Base-by-base conservation (phyloP, 176 grass and related monocot genomes). In the Juncus inflexus region DNA sequence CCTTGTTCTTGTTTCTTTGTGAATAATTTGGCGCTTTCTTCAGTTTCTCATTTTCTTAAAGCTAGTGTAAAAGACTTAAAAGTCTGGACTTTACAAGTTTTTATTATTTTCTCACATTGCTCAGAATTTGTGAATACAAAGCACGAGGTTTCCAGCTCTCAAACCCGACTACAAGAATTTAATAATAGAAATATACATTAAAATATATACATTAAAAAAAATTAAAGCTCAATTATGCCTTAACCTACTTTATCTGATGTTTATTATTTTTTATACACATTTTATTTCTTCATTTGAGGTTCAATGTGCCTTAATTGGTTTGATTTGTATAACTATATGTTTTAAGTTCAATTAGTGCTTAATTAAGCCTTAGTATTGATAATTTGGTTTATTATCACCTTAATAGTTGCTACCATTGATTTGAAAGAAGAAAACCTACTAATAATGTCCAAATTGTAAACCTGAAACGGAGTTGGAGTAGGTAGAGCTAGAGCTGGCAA, bases 1-100 rank as follows among this genome's bases (percentile, higher is more conserved):
- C 94, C 94, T 99, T 80, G 94, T 99, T 76, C 94, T 87, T 88
- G 91, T 92, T 76, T 85, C 88, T 83, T 92, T 28, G 19, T 28
- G 19, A 28, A 28, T 28, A 28, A 28, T 28, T 28, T 79, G 14
- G 88, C 89, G 72, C 62, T 89, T 58, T 92, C 80, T 19, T 64
- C 68, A 5, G 80, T 92, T 80, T 99, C 94, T 66, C 94, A 87
- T 73, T 84, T 84, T 60, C 94, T 81, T 73, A 99, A 76, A 55
- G 85, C 94, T 70, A 99, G 79, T 51, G 94, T 89, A 28, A 87
- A 99, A 43, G 94, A 87, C 12, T 39, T 65, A 28, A 28, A 60
- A 99, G 94, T 74, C 72, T 81, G 52, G 69, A 77, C 63, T 92
- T 99, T n/a, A 87, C 88, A 35, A 76, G 76, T 28, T 77, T 65